Base-by-base conservation (phyloP, 768 basidiomycete genomes). In the Grammothele lineata region DNA sequence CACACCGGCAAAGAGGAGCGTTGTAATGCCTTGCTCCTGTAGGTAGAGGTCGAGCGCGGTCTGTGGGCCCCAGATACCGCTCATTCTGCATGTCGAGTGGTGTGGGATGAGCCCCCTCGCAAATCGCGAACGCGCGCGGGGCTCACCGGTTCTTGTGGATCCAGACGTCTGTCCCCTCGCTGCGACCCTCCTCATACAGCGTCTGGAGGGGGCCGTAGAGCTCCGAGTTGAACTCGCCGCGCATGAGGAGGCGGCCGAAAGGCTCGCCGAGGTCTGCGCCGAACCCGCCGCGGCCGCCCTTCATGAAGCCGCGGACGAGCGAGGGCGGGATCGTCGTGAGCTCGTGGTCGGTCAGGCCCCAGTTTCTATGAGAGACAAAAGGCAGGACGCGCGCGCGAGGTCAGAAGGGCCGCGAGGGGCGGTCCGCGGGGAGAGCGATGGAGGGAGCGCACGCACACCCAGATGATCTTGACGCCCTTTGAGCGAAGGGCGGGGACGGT, bases 281-380 rank as follows among this genome's bases (percentile, higher is more conserved):
- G 57, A 84, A 77, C 3, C 62, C 62, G 22, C 78, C 76, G 9
- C 71, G 59, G 11, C 70, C 72, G 48, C 66, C 64, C 62, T 76
- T 76, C 57, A 63, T 66, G 62, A 81, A 80, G 10, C 74, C 71
- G 24, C 80, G 76, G n/a, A 70, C 62, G 23, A 81, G 72, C 9
- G 81, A 66, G 15, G 83, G 81, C 4, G 82, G 80, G 27, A 85
- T 71, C 4, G 78, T 83, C 40, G 69, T 64, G 19, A 85, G 67
- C 51, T 85, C 83, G 50, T 75, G 72, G 6, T 78, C 73, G 5
- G 81, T 83, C n/a, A 85, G 67, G 22, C 83, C 83, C 83, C 83
- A 86, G 57, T 84, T 85, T 7, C 81, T 85, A 54, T 4, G 6
- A 15, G 18, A n/a, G n/a, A n/a, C n/a, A n/a, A n/a, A n/a, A n/a